These are phyloP conservation scores for Cyclotella kingstonii DNA, from an alignment of 108 stramenopile species.

Conservation along the genomic window DNA sequence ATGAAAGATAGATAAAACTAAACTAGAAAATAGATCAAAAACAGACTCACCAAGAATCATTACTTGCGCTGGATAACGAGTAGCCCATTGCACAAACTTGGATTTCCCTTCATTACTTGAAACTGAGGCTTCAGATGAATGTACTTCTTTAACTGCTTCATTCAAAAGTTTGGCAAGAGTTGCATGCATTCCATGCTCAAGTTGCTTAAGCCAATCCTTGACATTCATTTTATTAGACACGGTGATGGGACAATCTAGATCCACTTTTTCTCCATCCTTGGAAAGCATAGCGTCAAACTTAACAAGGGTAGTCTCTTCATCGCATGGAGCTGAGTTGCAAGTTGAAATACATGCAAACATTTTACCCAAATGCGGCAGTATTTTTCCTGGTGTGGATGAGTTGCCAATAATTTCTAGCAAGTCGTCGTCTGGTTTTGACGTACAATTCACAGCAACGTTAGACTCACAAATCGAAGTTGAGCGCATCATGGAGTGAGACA, in stretches of 20 bases:
- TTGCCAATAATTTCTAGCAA: slow-evolving; percentile 98
- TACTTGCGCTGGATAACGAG: slow-evolving; percentile 92
- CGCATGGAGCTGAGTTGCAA: slow-evolving; percentile 46
- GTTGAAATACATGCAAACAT: slow-evolving; percentile 96
- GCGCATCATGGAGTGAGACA: too few species aligned
- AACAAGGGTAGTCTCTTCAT: slow-evolving; percentile 58
- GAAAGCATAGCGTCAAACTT: slow-evolving; percentile 88
- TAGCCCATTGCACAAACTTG: slow-evolving; percentile 82
- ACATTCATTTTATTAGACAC: slow-evolving; percentile 72
- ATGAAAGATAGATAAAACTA: neutral
- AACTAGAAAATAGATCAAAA: neutral
- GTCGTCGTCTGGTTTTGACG: slow-evolving; percentile 99
- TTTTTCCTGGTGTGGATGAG: slow-evolving; percentile 89
- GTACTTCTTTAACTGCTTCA: slow-evolving; percentile 73
- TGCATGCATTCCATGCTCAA: slow-evolving; percentile 88
- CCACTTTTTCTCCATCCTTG: slow-evolving; percentile 95
- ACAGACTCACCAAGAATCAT: slow-evolving; percentile 60
- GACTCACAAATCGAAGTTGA: too few species aligned
- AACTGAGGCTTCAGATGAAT: slow-evolving; percentile 29
- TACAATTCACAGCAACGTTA: too few species aligned
- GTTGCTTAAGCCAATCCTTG: slow-evolving; percentile 90
- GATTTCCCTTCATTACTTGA: slow-evolving; percentile 43
- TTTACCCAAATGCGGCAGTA: slow-evolving; percentile 92
- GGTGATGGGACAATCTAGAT: slow-evolving; percentile 64
- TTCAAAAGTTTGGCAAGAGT: slow-evolving; percentile 88